phyloP scores from a whole-genome alignment of 352 stramenopile genomes.

The Thalassiosira hispida region DNA sequence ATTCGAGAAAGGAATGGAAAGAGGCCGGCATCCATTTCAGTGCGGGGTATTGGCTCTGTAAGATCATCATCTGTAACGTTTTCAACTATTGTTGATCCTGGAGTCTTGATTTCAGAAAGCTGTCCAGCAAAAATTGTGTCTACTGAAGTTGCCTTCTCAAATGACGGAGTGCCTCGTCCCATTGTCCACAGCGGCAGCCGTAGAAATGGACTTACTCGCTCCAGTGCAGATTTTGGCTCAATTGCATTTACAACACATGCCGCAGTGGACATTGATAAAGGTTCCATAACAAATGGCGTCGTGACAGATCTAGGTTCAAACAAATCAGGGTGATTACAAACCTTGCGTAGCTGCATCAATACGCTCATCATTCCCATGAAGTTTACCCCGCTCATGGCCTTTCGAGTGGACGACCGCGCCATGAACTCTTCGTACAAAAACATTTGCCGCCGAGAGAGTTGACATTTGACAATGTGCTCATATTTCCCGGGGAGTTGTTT shows the following conservation, averaged over 20 bases:
- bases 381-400: slow-evolving; percentile 86
- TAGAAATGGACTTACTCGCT: slow-evolving; percentile 62
- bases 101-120: slow-evolving; percentile 35
- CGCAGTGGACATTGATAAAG: slow-evolving; percentile 72
- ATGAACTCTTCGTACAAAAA: slow-evolving; percentile 99
- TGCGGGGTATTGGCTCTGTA: slow-evolving; percentile 24
- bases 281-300: slow-evolving; percentile 91
- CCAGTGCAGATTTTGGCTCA: slow-evolving; percentile 47
- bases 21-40: slow-evolving; percentile 43
- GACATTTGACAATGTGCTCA: slow-evolving; percentile 95
- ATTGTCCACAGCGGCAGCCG: slow-evolving; percentile 72
- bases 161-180: slow-evolving; percentile 59
- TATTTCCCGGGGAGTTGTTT: slow-evolving; percentile 97
- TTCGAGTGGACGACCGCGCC: slow-evolving; percentile 91
- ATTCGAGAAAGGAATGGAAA: slow-evolving; percentile 57
- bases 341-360: slow-evolving; percentile 98
- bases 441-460: slow-evolving; percentile 93
- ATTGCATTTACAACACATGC: slow-evolving; percentile 59
- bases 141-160: slow-evolving; percentile 43
- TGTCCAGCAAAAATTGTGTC: slow-evolving; percentile 50
- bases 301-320: slow-evolving; percentile 96
- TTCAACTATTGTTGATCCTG: slow-evolving; percentile 45
- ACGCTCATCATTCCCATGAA: slow-evolving; percentile 99
- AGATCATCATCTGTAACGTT: slow-evolving; percentile 26
- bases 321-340: slow-evolving; percentile 97